These are phyloP conservation scores for Penicillium paneum DNA, from an alignment of 2,329 filamentous ascomycete species.

Conservation along the genomic window DNA sequence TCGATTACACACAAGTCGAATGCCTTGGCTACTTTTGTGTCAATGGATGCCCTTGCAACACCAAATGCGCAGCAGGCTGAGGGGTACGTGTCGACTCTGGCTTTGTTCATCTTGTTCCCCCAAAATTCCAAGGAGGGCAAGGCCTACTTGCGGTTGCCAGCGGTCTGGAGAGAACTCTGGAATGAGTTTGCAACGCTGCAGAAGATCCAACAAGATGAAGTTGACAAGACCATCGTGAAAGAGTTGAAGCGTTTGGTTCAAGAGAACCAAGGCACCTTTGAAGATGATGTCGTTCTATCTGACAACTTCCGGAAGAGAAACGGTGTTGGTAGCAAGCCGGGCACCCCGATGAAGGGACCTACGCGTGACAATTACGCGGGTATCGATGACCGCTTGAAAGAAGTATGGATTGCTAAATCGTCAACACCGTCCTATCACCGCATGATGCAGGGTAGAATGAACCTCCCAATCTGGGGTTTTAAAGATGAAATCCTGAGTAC, in stretches of 20 bases:
- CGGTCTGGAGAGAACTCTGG: conserved; percentile 82
- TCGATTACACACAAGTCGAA: conserved; percentile 46
- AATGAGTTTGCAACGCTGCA: conserved; percentile 69
- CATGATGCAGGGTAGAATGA: conserved; percentile 76
- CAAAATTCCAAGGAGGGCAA: conserved; percentile 83
- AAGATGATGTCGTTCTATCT: conserved; percentile 71
- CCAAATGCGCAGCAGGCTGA: conserved; percentile 79
- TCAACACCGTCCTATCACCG: conserved; percentile 60
- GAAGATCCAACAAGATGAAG: conserved; percentile 66
- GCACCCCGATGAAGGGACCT: conserved; percentile 24
- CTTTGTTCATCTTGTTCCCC: conserved; percentile 76
- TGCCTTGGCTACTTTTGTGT: conserved; percentile 56
- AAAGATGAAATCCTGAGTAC: conserved; percentile 71
- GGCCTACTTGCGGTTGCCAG: conserved; percentile 71
- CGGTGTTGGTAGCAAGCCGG: conserved; percentile 29
- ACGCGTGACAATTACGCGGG: conserved; percentile 21
- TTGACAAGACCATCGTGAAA: conserved; percentile 67
- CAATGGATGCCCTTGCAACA: conserved; percentile 71
- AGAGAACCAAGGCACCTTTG: conserved; percentile 48
- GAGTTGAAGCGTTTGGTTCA: conserved; percentile 52
- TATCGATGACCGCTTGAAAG: conserved; percentile 44
- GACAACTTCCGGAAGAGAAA: conserved; percentile 65
- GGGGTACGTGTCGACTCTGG: conserved; percentile 75
- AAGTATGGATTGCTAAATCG: conserved; percentile 53
- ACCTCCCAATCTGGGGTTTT: conserved; percentile 87